Evolutionary conservation across 495 filamentous ascomycete species (phyloP).

Genomic region (Lasiosphaeria miniovina): DNA sequence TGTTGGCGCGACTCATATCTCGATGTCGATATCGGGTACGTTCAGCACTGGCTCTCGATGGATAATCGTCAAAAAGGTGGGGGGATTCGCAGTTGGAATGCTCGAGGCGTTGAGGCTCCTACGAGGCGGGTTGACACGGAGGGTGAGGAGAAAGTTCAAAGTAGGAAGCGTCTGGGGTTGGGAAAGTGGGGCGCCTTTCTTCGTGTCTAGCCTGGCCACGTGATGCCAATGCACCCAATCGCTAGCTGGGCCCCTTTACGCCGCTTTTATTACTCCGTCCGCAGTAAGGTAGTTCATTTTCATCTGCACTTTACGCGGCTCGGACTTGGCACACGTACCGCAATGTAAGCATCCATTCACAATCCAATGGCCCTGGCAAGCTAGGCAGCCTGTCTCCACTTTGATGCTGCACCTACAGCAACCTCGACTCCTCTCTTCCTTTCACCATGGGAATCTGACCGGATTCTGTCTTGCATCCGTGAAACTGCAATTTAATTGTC

Average conservation of each 20-base stretch:
- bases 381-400: background rate
- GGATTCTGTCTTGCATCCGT: background rate
- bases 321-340: too few relatives aligned
- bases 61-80: constrained; percentile 15
- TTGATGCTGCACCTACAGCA: background rate
- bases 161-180: constrained; percentile 10
- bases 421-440: background rate
- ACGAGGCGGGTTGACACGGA: constrained; percentile 31
- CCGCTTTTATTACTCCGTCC: too few relatives aligned
- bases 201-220: constrained; percentile 26
- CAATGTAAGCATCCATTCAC: background rate
- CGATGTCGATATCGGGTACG: constrained; percentile 33
- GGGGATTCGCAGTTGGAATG: constrained; percentile 9
- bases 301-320: constrained; percentile 3
- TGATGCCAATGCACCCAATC: constrained; percentile 16
- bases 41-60: constrained; percentile 27
- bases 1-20: constrained; percentile 78
- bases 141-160: constrained; percentile 37
- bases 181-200: constrained; percentile 19
- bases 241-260: too few relatives aligned
- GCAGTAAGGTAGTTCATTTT: too few relatives aligned
- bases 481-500: too few relatives aligned
- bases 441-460: background rate
- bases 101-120: constrained; percentile 27
- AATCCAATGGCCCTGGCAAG: background rate